Base-by-base conservation (phyloP, 179 eudicot species). In the Kewa caespitosa region DNA sequence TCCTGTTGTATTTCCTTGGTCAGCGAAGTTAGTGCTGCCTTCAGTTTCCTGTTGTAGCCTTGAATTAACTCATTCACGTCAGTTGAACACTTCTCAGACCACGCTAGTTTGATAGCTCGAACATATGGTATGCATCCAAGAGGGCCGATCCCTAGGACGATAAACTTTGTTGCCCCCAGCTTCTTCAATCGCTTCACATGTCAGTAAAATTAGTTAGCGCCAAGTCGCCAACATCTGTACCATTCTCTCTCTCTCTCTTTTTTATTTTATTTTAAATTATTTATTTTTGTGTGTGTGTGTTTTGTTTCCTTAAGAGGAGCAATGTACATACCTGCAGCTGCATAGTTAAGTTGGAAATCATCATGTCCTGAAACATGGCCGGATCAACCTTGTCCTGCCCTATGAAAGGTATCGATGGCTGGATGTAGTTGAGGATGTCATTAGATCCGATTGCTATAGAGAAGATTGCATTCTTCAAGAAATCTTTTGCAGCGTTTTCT, bases 71-170 rank as follows among this genome's bases (percentile, higher is more conserved):
- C 67, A 59, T 89, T 89, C 42, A 87, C 89, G 60, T 79, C 69
- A 30, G 22, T 62, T 0, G 86, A 84, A 67, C 90, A 89, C 74
- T 78, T 76, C 36, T 82, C 74, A 34, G 57, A 17, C 66, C 80
- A 82, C 37, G 75, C 64, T 15, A 83, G 76, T 61, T 72, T 79
- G 39, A 84, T 75, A 64, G 90, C 89, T 3, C 88, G 85, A 34
- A 87, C 76, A 62, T 79, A 87, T 15, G 90, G 92, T 74, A 89
- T 89, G 83, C 89, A 89, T 34, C 92, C 92, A 17, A 89, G 81
- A 10, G 92, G 92, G 74, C 92, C 90, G 15, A 89, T 78, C 42
- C 85, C 88, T 0, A 83, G 85, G 25, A 89, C 85, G 9, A 89
- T 34, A 32, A 87, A 81, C 77, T 86, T 89, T 17, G 86, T 82